These are phyloP conservation scores for Coccomyxa subellipsoidea DNA, from an alignment of 163 green algal genomes.

Conservation along the genomic window DNA sequence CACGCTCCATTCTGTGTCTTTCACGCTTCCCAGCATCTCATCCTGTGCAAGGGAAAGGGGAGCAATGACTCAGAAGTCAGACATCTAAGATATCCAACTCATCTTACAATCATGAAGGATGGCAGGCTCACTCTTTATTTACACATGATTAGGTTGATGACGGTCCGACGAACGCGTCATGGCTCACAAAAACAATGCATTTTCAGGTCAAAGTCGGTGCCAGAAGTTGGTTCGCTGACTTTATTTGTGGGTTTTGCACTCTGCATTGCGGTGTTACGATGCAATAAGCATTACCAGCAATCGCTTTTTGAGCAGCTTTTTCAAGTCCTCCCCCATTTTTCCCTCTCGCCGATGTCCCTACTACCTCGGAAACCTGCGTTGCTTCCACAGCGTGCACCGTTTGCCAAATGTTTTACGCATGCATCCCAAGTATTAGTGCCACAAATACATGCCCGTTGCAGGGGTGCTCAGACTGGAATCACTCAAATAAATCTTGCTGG, in stretches of 20 bases:
- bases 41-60: constrained; percentile 36
- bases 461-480: background rate
- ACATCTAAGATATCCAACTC: too few species aligned
- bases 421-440: background rate
- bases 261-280: too few species aligned
- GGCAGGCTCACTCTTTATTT: too few species aligned
- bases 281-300: constrained; percentile 9
- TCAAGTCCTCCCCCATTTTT: constrained; percentile 14
- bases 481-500: background rate
- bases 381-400: background rate
- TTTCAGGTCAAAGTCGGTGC: background rate
- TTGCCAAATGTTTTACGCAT: background rate
- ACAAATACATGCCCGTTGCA: background rate
- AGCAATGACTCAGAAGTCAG: too few species aligned
- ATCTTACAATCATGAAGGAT: too few species aligned
- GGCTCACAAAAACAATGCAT: too few species aligned
- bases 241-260: background rate
- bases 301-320: constrained; percentile 5
- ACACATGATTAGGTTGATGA: too few species aligned
- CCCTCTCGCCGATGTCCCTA: background rate
- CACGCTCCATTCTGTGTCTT: constrained; percentile 52
- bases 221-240: background rate
- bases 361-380: background rate
- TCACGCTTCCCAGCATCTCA: constrained; percentile 71
- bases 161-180: too few species aligned